A percentile compares a stretch with the other conserved stretches of the same genome.
phyloP scores from a whole-genome alignment of 208 protist genomes.

The Trypanosoma rangeli region DNA sequence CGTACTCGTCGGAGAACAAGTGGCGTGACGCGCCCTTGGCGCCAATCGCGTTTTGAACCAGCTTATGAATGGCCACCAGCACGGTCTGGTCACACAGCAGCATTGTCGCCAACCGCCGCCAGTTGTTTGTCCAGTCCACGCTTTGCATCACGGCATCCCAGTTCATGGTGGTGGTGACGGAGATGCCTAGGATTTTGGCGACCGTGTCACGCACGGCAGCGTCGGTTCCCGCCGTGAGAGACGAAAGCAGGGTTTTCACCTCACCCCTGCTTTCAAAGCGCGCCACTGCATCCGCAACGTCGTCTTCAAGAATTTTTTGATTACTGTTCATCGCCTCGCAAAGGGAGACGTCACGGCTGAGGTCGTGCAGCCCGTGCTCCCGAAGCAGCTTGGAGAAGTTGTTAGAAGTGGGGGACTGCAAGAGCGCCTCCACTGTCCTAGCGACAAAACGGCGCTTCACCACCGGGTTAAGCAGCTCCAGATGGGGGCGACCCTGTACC shows the following conservation, averaged over 20 bases:
- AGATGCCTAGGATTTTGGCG: slow-evolving; percentile 42
- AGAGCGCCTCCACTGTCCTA: slow-evolving; percentile 27
- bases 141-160: slow-evolving; percentile 60
- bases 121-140: slow-evolving; percentile 69
- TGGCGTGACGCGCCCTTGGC: slow-evolving; percentile 42
- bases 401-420: slow-evolving; percentile 29
- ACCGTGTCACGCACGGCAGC: slow-evolving; percentile 42
- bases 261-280: slow-evolving; percentile 66
- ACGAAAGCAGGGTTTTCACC: slow-evolving; percentile 70
- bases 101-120: slow-evolving; percentile 38
- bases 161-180: slow-evolving; percentile 26
- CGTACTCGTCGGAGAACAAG: slow-evolving; percentile 54
- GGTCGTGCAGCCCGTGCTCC: slow-evolving; percentile 34
- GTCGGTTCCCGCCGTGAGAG: slow-evolving; percentile 50
- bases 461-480: slow-evolving; percentile 29
- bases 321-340: slow-evolving; percentile 64
- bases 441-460: slow-evolving; percentile 50
- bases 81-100: slow-evolving; percentile 52
- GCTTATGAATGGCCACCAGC: slow-evolving; percentile 36
- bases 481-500: neutral
- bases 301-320: slow-evolving; percentile 40
- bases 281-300: slow-evolving; percentile 38
- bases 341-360: slow-evolving; percentile 60
- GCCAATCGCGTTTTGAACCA: slow-evolving; percentile 62
- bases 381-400: slow-evolving; percentile 43